These are phyloP conservation scores for Quercus phellos DNA, from an alignment of 331 rosid species.

Conservation along the genomic window DNA sequence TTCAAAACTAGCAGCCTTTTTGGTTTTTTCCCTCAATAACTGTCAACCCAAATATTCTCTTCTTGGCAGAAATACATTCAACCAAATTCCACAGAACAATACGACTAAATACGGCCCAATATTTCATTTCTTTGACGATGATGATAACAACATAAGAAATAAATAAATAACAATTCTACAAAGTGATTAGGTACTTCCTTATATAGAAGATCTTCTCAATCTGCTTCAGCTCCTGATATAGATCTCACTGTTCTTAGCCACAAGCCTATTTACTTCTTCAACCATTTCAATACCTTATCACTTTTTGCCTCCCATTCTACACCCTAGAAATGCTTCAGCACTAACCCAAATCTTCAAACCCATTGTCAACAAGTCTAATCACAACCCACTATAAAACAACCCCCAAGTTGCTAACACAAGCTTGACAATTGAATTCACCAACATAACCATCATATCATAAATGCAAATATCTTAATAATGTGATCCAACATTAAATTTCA, in stretches of 20 bases:
- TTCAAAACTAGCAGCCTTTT: not conserved
- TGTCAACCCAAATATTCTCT: not conserved
- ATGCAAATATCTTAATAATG: not conserved
- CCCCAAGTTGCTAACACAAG: not conserved
- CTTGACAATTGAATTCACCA: not conserved
- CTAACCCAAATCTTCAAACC: not conserved
- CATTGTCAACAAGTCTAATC: conserved; percentile 12
- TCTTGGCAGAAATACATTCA: not conserved
- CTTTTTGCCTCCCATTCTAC: not conserved
- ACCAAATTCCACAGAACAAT: not conserved
- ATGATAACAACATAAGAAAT: not conserved
- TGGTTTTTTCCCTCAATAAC: not conserved
- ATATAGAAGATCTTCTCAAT: not conserved
- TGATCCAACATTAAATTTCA: not conserved
- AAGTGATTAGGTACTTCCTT: not conserved
- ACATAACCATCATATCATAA: not conserved
- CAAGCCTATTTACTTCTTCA: not conserved
- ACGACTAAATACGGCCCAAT: not conserved
- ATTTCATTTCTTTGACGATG: not conserved
- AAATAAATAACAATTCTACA: not conserved
- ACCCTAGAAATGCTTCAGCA: not conserved
- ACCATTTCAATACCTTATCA: not conserved
- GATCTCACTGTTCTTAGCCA: not conserved
- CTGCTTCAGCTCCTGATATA: not conserved
- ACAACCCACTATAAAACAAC: not conserved